Percentiles rank a stretch among this genome's conserved stretches.
Conservation (phyloP, 176 grass and related monocot species). For the Themeda triandra region DNA sequence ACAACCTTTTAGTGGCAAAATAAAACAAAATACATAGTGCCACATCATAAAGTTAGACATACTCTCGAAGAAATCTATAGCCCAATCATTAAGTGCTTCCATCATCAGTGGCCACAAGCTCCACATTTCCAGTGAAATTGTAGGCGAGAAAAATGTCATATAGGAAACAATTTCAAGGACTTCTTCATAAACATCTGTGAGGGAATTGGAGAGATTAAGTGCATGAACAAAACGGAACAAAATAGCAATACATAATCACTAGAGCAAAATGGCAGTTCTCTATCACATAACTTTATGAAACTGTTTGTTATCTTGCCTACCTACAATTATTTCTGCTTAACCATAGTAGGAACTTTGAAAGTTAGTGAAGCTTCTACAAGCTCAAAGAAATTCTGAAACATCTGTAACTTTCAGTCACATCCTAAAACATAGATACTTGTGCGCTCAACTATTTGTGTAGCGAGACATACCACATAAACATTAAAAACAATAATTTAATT, state of each 20-base stretch:
- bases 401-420: neutral
- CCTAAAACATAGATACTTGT: neutral
- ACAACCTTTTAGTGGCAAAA: neutral
- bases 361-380: constrained; percentile 5
- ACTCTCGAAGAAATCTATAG: constrained; percentile 97
- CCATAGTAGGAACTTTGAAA: neutral
- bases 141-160: constrained; percentile 86
- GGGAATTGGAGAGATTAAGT: neutral
- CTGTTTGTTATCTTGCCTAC: neutral
- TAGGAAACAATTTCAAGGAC: constrained; percentile 91
- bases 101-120: constrained; percentile 89
- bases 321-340: neutral
- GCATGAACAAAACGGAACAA: neutral
- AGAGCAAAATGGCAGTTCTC: neutral
- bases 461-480: neutral
- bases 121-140: constrained; percentile 92
- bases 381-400: neutral
- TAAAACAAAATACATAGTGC: neutral
- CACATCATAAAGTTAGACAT: constrained; percentile 16
- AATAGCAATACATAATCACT: neutral
- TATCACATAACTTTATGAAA: neutral
- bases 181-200: constrained; percentile 94
- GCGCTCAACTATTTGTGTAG: neutral
- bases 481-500: neutral
- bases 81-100: constrained; percentile 82